phyloP scores from a whole-genome alignment of 2,329 filamentous ascomycete genomes.

The Microsporum ferrugineum region DNA sequence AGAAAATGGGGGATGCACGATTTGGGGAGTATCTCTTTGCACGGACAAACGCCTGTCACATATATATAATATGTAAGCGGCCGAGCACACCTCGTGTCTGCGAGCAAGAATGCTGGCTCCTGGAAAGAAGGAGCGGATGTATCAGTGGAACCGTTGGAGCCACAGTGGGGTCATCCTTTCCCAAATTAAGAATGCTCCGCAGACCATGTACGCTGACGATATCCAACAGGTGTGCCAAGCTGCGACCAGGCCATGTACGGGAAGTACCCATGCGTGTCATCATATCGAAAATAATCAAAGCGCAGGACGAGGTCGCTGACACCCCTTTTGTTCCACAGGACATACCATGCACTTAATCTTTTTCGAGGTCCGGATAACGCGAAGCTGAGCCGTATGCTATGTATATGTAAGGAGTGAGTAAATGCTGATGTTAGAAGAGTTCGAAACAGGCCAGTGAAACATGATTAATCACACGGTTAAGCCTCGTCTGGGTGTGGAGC shows the following conservation, averaged over 20 bases:
- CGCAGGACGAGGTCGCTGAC: not conserved
- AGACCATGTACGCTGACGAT: slow-evolving; percentile 6
- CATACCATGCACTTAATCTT: not conserved
- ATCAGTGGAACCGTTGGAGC: slow-evolving; percentile 5
- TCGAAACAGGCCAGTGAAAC: slow-evolving; percentile 4
- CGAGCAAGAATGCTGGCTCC: not conserved
- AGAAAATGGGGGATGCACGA: not conserved
- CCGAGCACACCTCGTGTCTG: not conserved
- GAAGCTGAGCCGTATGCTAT: not conserved
- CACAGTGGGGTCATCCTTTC: slow-evolving; percentile 3
- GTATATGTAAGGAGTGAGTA: not conserved
- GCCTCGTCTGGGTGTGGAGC: not conserved
- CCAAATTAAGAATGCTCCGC: slow-evolving; percentile 5
- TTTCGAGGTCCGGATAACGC: not conserved
- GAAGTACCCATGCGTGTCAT: slow-evolving; percentile 4
- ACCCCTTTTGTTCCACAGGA: not conserved
- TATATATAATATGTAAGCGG: not conserved
- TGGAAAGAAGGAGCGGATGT: not conserved
- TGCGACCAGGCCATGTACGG: not conserved
- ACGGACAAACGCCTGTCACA: not conserved
- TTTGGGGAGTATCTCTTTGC: not conserved
- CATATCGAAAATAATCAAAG: slow-evolving; percentile 2
- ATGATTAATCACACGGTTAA: slow-evolving; percentile 5
- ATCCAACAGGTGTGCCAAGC: slow-evolving; percentile 5
- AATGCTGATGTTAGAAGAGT: not conserved